Conservation (phyloP, 352 stramenopile genomes). For the Blastocystis sp. region DNA sequence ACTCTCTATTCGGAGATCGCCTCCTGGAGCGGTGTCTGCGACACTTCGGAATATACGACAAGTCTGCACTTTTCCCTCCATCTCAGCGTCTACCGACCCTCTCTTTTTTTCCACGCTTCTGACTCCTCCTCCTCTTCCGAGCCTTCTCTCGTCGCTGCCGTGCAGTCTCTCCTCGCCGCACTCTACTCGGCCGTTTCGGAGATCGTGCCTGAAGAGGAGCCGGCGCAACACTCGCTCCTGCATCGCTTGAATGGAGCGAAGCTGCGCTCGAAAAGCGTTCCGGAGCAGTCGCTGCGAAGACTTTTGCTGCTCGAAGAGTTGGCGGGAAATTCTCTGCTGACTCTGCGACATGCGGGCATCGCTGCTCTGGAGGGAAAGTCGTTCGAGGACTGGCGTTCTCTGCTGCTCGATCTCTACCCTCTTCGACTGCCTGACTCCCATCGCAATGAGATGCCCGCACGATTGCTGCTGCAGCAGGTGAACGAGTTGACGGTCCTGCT, state of each 20-base stretch:
- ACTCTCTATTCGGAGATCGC: not conserved
- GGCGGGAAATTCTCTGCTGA: not conserved
- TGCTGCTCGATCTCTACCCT: conserved; percentile 19
- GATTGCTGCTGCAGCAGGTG: not conserved
- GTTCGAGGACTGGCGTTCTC: not conserved
- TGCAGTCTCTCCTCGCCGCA: not conserved
- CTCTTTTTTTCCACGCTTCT: not conserved
- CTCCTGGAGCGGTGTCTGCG: not conserved
- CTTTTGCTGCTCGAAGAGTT: conserved; percentile 15
- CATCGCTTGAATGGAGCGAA: not conserved
- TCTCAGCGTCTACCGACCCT: not conserved
- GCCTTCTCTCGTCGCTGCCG: not conserved
- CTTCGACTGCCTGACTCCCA: not conserved
- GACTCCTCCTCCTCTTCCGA: not conserved
- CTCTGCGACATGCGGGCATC: not conserved
- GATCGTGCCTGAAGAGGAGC: not conserved
- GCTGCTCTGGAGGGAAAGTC: not conserved
- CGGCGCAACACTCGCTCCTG: not conserved
- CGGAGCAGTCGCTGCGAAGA: not conserved
- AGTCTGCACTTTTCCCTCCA: not conserved
- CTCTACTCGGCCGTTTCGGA: not conserved
- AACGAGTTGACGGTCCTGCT: conserved; percentile 2
- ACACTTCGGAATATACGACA: not conserved
- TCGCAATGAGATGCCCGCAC: not conserved
- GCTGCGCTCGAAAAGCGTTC: not conserved